These are phyloP conservation scores for Simmondsia chinensis DNA, from an alignment of 148 eudicot genomes.

Conservation along the genomic window DNA sequence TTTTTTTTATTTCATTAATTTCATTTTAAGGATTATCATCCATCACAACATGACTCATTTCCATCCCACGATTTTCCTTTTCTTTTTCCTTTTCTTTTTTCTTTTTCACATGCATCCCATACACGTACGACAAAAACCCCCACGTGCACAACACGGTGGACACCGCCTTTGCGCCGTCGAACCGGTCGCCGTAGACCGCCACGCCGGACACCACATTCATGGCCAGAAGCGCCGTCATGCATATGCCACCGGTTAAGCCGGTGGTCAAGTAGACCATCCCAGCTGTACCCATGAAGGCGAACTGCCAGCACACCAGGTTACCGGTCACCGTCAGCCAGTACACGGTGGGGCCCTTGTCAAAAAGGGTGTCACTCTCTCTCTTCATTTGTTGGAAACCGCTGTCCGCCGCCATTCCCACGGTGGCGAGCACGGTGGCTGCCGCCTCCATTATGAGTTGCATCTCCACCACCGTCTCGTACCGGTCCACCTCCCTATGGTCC, in stretches of 20 bases:
- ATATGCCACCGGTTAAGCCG: constrained; percentile 60
- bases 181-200: constrained; percentile 52
- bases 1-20: no score
- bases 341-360: constrained; percentile 35
- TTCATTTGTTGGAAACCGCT: constrained; percentile 56
- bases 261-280: constrained; percentile 81
- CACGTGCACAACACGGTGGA: constrained; percentile 56
- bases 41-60: constrained; percentile 1
- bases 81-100: constrained; percentile 10
- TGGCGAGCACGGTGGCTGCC: constrained; percentile 52
- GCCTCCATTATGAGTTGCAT: constrained; percentile 74
- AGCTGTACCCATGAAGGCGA: constrained; percentile 84
- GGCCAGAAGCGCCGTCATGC: constrained; percentile 58
- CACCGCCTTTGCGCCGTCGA: constrained; percentile 49
- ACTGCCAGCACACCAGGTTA: constrained; percentile 53
- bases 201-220: constrained; percentile 60
- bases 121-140: constrained; percentile 82
- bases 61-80: no score
- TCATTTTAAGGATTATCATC: no score
- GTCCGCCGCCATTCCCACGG: constrained; percentile 47
- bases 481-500: constrained; percentile 30
- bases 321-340: constrained; percentile 36
- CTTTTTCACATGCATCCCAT: constrained; percentile 48
- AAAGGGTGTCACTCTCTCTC: constrained; percentile 21
- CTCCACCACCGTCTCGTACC: constrained; percentile 73